These are phyloP conservation scores for Phytophthora kernoviae DNA, from an alignment of 352 stramenopile genomes.

Conservation along the genomic window DNA sequence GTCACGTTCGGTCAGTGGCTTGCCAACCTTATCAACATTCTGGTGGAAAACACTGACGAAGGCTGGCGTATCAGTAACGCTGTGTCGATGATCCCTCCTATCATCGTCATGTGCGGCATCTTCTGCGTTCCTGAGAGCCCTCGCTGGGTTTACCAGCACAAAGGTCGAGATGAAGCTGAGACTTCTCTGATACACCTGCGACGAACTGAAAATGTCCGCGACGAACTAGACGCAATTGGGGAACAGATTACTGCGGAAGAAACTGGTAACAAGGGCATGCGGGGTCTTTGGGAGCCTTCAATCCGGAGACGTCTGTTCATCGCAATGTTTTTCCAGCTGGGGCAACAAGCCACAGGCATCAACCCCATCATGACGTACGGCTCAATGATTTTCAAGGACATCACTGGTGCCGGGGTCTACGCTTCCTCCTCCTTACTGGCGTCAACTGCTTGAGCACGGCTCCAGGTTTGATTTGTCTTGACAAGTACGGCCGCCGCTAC, in stretches of 20 bases:
- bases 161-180: constrained; percentile 29
- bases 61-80: constrained; percentile 47
- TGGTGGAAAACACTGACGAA: constrained; percentile 24
- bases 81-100: constrained; percentile 32
- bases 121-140: constrained; percentile 40
- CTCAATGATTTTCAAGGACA: constrained; percentile 39
- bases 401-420: constrained; percentile 33
- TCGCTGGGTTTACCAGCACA: constrained; percentile 36
- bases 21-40: constrained; percentile 40
- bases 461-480: constrained; percentile 38
- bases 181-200: constrained; percentile 35
- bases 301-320: constrained; percentile 32
- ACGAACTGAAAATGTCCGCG: constrained; percentile 25
- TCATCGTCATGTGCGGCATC: constrained; percentile 50
- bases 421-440: constrained; percentile 31
- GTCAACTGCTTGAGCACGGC: constrained; percentile 38
- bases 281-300: constrained; percentile 33
- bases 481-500: constrained; percentile 40
- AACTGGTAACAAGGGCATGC: constrained; percentile 25
- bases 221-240: constrained; percentile 46
- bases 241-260: constrained; percentile 40
- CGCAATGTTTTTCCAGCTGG: constrained; percentile 36
- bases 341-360: constrained; percentile 42
- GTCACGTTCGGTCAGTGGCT: constrained; percentile 38
- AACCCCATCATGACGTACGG: constrained; percentile 46